Conservation (phyloP, 441 rosid species). For the Populus trichocarpa region DNA sequence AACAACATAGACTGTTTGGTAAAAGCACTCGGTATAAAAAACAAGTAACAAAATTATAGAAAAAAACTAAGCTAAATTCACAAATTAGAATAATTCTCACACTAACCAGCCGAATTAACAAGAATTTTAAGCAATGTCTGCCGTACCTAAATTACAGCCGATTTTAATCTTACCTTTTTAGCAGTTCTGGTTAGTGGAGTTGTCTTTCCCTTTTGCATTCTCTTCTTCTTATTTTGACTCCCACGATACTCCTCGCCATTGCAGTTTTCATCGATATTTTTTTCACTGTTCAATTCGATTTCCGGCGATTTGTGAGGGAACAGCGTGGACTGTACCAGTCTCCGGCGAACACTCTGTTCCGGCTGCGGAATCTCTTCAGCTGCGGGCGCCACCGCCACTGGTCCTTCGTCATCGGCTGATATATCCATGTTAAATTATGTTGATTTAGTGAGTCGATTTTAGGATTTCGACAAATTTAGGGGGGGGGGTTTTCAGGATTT, state of each 20-base stretch:
- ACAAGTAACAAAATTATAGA: not conserved
- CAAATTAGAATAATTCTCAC: not conserved
- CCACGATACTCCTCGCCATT: conserved; percentile 35
- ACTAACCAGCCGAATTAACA: not conserved
- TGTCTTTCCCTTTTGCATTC: conserved; percentile 43
- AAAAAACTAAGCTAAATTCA: not conserved
- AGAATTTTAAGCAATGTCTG: not conserved
- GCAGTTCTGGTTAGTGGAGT: conserved; percentile 46
- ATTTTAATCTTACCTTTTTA: conserved; percentile 34
- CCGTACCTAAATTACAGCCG: not conserved
- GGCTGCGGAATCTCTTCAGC: conserved; percentile 16
- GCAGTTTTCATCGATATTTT: conserved; percentile 18
- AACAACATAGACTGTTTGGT: not conserved
- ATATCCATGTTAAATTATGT: conserved; percentile 27
- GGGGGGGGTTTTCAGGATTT: not conserved
- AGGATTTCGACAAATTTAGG: conserved; percentile 24
- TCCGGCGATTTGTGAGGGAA: conserved; percentile 45
- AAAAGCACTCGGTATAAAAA: not conserved
- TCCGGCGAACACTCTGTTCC: conserved; percentile 46
- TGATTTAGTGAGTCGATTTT: conserved; percentile 1
- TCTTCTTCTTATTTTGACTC: conserved; percentile 59
- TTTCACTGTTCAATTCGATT: conserved; percentile 35
- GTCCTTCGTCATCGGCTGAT: conserved; percentile 16
- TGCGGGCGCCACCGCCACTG: not conserved
- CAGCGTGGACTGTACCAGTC: conserved; percentile 73